Base-by-base conservation (phyloP, 805 yeast species). In the Scheffersomyces lignosus region DNA sequence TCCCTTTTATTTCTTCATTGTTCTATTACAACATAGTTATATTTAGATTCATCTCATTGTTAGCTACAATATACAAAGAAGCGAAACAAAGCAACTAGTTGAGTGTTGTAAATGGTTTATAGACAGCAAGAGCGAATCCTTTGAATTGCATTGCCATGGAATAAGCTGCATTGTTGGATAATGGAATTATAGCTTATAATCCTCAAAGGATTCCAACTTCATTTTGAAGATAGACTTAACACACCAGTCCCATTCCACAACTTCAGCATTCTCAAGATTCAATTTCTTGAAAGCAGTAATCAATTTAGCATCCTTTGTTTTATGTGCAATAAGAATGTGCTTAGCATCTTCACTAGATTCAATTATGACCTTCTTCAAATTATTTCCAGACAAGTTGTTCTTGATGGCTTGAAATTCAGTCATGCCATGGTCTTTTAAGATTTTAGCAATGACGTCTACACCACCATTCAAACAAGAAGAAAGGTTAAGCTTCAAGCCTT, bases 191-290 rank as follows among this genome's bases (percentile, higher is more conserved):
- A 57, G 18, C 33, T 38, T 38, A 35, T 39, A 62, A 1, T 49
- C 38, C 6, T 48, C 49, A 25, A 47, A 55, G 3, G 45, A 44
- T 34, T 56, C 56, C 18, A 65, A 33, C n/a, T 55, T 47, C 69
- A 72, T 66, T 33, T 64, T 66, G 56, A 80, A 80, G 0, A 80
- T 75, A 31, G 79, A 68, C 39, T 69, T 58, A 10, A 80, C 77
- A 34, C 82, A 73, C 83, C 83, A 78, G 34, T 79, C 77, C 86
- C 85, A 80, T 41, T 77, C 83, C 13, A 78, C 70, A 1, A 76
- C 60, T 9, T 56, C 58, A 25, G 54, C 71, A 28, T 35, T 43
- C 41, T 29, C 50, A 46, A 38, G 43, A 17, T 40, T 42, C 15
- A 37, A 30, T 24, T 51, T 51, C 25, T 51, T 55, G 38, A 60